Percentiles rank a stretch among this genome's conserved stretches.
These are phyloP conservation scores for Amesomyces nigricolor DNA, from an alignment of 2,329 filamentous ascomycete species.

Conservation along the genomic window DNA sequence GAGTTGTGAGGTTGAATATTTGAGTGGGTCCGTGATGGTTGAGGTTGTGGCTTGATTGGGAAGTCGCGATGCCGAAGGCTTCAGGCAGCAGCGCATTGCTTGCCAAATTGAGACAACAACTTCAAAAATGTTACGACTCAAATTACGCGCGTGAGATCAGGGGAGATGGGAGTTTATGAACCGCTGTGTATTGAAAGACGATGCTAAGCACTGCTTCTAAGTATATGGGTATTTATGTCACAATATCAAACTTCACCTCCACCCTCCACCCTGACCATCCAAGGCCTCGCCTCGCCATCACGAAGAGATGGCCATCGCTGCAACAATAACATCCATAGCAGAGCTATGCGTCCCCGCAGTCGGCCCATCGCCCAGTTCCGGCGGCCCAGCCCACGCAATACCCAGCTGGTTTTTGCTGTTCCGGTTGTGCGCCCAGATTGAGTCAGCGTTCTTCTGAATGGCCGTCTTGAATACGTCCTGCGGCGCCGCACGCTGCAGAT, in stretches of 20 bases:
- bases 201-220: neutral
- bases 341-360: constrained; percentile 58
- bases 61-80: neutral
- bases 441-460: constrained; percentile 56
- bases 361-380: constrained; percentile 35
- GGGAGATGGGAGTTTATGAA: too few relatives aligned
- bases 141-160: too few relatives aligned
- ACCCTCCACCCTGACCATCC: neutral
- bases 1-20: neutral
- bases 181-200: too few relatives aligned
- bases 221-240: neutral
- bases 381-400: constrained; percentile 59
- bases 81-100: constrained; percentile 10
- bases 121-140: too few relatives aligned
- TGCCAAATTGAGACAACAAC: neutral
- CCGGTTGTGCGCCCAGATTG: constrained; percentile 58
- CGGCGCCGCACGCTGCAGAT: constrained; percentile 48
- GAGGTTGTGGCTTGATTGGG: constrained; percentile 2
- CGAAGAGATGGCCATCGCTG: constrained; percentile 43
- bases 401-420: constrained; percentile 47
- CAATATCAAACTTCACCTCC: neutral
- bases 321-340: constrained; percentile 62
- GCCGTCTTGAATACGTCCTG: constrained; percentile 46
- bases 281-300: neutral
- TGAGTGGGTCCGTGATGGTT: neutral